Evolutionary conservation across 257 asterid species (phyloP).

Genomic region (Primulina huaijiensis): DNA sequence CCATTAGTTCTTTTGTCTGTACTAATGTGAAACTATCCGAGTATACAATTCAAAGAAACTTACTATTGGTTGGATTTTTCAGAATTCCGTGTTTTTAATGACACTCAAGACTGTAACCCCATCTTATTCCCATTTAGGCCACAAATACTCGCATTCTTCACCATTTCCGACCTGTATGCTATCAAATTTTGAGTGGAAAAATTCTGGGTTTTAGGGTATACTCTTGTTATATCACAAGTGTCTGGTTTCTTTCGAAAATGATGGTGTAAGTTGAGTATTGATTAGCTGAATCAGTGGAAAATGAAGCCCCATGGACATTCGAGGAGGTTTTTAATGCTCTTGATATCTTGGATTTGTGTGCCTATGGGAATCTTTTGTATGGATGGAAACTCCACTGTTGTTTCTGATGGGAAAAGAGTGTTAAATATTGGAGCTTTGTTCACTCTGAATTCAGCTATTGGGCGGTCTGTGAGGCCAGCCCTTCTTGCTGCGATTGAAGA

Average conservation of each 20-base stretch:
- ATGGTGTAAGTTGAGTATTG: constrained; percentile 28
- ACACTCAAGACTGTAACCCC: background rate
- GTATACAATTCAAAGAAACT: background rate
- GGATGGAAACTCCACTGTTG: constrained; percentile 31
- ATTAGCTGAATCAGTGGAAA: constrained; percentile 18
- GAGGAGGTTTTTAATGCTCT: constrained; percentile 32
- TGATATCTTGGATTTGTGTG: constrained; percentile 37
- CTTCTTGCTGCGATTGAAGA: constrained; percentile 69
- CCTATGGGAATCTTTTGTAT: constrained; percentile 35
- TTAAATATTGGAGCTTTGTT: constrained; percentile 78
- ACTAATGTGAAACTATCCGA: background rate
- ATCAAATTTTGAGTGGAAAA: constrained; percentile 24
- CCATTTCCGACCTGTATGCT: constrained; percentile 9
- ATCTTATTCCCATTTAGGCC: background rate
- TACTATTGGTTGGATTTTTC: background rate
- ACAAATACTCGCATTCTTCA: background rate
- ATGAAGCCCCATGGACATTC: constrained; percentile 26
- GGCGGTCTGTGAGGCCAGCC: constrained; percentile 74
- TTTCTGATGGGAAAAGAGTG: constrained; percentile 32
- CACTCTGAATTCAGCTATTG: constrained; percentile 68
- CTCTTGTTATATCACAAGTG: constrained; percentile 24
- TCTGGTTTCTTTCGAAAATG: constrained; percentile 28
- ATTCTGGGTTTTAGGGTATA: constrained; percentile 21
- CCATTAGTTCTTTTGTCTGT: constrained; percentile 21
- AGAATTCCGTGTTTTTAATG: background rate